Conservation (phyloP, 202 grass and related monocot genomes). For the Schoenoplectus triqueter region DNA sequence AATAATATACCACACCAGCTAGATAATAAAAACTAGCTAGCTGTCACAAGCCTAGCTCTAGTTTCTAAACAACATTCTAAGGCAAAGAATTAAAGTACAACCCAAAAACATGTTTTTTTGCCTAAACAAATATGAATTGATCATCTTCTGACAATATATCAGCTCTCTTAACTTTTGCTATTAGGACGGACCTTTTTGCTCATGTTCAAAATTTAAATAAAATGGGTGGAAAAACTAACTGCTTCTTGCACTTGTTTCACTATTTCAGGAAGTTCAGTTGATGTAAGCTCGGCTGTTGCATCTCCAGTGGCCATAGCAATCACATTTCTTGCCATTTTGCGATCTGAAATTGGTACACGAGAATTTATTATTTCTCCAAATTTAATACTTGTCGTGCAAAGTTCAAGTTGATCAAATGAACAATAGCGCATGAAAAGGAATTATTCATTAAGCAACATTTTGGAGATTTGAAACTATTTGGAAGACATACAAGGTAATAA, state of each 20-base stretch:
- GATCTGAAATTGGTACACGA: slow-evolving; percentile 47
- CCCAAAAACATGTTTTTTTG: not conserved
- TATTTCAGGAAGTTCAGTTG: slow-evolving; percentile 70
- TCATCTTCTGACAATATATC: not conserved
- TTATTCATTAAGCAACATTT: slow-evolving; percentile 2
- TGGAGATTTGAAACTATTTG: not conserved
- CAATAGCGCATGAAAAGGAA: not conserved
- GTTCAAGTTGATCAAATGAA: slow-evolving; percentile 1
- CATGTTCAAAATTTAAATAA: not conserved
- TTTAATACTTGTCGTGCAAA: not conserved
- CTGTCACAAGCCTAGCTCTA: not conserved
- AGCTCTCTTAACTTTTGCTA: slow-evolving; percentile 16
- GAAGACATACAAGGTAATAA: not conserved
- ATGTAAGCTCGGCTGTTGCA: slow-evolving; percentile 46
- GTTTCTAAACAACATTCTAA: not conserved
- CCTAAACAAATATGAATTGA: not conserved
- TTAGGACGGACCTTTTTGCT: not conserved
- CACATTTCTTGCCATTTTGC: slow-evolving; percentile 62
- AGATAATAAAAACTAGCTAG: not conserved
- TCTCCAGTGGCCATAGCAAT: slow-evolving; percentile 69
- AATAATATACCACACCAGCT: not conserved
- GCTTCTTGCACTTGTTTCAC: slow-evolving; percentile 63
- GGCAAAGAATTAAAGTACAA: slow-evolving; percentile 10
- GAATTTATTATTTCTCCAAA: not conserved
- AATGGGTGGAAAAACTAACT: slow-evolving; percentile 46